Evolutionary conservation across 2,329 filamentous ascomycete genomes (phyloP).

Genomic region (Ophiostoma novo-ulmi): DNA sequence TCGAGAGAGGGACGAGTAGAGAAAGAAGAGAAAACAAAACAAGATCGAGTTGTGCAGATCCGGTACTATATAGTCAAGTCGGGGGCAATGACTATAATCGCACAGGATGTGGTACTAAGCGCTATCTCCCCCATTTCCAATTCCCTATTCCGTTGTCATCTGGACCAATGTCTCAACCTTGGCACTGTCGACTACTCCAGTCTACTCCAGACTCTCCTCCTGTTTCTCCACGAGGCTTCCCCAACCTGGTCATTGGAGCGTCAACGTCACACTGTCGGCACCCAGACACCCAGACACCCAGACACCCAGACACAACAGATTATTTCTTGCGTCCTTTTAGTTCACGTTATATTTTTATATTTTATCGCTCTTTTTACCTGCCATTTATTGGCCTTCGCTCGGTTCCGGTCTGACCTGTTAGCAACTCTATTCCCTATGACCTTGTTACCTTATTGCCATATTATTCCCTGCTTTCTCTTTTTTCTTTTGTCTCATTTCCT

Average conservation of each 20-base stretch:
- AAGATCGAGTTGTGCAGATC: not conserved
- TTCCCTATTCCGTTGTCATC: not conserved
- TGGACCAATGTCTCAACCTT: not conserved
- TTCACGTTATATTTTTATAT: not conserved
- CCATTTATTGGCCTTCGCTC: not conserved
- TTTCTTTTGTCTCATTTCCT: not conserved
- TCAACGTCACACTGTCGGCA: not conserved
- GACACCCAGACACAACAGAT: not conserved
- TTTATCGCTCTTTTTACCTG: not conserved
- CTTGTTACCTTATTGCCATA: not conserved
- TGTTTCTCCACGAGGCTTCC: not conserved
- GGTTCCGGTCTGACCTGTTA: not conserved
- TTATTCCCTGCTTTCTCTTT: not conserved
- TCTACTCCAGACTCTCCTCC: slow-evolving; percentile 3
- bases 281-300: not conserved
- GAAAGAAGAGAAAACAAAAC: not conserved
- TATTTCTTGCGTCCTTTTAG: not conserved
- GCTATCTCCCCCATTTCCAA: not conserved
- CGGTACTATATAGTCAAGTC: slow-evolving; percentile 5
- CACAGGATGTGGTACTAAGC: not conserved
- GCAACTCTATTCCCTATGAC: not conserved
- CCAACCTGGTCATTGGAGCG: slow-evolving; percentile 1
- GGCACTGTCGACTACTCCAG: not conserved
- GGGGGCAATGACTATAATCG: not conserved
- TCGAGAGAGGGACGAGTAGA: not conserved